These are phyloP conservation scores for Candida argentea DNA, from an alignment of 805 yeast genomes.

Conservation along the genomic window DNA sequence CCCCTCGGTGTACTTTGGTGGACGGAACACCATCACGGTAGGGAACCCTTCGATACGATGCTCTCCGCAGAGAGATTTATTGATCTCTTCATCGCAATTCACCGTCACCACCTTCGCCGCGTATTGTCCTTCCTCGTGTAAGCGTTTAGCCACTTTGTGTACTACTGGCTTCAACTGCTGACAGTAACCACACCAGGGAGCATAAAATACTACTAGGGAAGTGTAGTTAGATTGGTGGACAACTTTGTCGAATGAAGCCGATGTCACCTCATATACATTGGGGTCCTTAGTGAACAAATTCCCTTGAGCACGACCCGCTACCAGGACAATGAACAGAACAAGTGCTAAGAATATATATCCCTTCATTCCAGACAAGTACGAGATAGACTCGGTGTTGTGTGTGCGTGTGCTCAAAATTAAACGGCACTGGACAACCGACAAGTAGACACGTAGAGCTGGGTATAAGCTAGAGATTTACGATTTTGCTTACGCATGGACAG, in stretches of 20 bases:
- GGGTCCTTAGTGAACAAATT: constrained; percentile 31
- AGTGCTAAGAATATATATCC: background rate
- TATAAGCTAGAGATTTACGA: too few relatives aligned
- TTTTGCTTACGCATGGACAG: too few relatives aligned
- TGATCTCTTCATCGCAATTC: constrained; percentile 66
- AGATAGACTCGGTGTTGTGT: too few relatives aligned
- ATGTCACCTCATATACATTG: constrained; percentile 46
- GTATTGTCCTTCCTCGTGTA: constrained; percentile 38
- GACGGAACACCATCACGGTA: constrained; percentile 71
- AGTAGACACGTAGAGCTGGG: too few relatives aligned
- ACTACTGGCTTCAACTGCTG: constrained; percentile 56
- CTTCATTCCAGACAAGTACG: too few relatives aligned
- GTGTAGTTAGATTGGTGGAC: constrained; percentile 67
- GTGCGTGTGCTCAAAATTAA: too few relatives aligned
- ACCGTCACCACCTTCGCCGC: constrained; percentile 67
- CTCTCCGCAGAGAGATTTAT: constrained; percentile 59
- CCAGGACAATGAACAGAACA: constrained; percentile 1
- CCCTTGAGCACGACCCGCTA: constrained; percentile 7
- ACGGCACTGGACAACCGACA: too few relatives aligned
- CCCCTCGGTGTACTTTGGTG: constrained; percentile 48
- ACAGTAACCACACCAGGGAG: constrained; percentile 99
- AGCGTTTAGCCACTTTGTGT: constrained; percentile 49
- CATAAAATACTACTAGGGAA: constrained; percentile 79
- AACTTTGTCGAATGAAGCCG: constrained; percentile 53
- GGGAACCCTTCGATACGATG: constrained; percentile 74